These are phyloP conservation scores for Phytophthora pinifolia DNA, from an alignment of 352 stramenopile genomes.

Conservation along the genomic window DNA sequence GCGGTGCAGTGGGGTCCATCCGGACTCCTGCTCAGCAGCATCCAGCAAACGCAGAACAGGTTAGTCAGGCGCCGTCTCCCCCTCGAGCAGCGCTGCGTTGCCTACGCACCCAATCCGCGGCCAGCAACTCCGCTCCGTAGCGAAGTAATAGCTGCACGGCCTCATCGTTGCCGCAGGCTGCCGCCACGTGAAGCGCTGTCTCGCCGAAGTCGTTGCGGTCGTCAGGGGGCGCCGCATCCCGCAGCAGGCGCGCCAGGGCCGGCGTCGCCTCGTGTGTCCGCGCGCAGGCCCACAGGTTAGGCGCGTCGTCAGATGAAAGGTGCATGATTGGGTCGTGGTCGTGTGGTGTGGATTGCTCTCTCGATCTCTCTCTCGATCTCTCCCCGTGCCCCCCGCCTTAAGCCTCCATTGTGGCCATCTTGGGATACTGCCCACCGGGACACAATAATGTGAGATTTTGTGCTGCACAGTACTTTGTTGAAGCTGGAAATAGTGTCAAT, in stretches of 20 bases:
- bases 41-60: slow-evolving; percentile 6
- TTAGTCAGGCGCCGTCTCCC: slow-evolving; percentile 7
- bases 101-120: slow-evolving; percentile 60
- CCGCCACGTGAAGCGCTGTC: slow-evolving; percentile 76
- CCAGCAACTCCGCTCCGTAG: slow-evolving; percentile 50
- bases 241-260: slow-evolving; percentile 25
- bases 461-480: slow-evolving; percentile 8
- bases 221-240: slow-evolving; percentile 40
- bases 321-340: slow-evolving; percentile 15
- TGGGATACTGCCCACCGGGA: slow-evolving; percentile 16
- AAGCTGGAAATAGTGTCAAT: slow-evolving; percentile 9
- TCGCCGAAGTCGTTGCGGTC: slow-evolving; percentile 70
- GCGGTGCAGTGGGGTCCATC: slow-evolving; percentile 79
- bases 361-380: slow-evolving; percentile 5
- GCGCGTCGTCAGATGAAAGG: slow-evolving; percentile 3
- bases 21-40: slow-evolving; percentile 60
- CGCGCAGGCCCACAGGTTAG: slow-evolving; percentile 32
- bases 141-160: slow-evolving; percentile 56
- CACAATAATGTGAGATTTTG: slow-evolving; percentile 9
- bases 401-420: slow-evolving; percentile 17
- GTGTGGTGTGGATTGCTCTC: slow-evolving; percentile 2
- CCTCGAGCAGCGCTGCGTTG: background rate
- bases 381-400: slow-evolving; percentile 8
- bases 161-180: slow-evolving; percentile 50
- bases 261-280: slow-evolving; percentile 9